phyloP scores from a whole-genome alignment of 2,329 filamentous ascomycete species.

The Nemania sp. region DNA sequence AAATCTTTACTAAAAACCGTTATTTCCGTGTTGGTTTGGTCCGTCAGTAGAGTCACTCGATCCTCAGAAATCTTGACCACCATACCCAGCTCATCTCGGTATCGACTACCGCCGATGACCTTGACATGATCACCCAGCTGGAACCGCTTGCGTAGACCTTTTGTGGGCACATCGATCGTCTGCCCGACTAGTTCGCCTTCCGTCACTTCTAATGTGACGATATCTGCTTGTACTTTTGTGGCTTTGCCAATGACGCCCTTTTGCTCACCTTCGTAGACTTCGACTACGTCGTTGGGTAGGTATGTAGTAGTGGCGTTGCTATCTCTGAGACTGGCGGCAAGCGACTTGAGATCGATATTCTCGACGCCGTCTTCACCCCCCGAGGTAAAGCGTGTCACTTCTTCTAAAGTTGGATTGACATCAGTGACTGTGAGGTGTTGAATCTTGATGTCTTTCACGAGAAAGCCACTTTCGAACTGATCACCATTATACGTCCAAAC shows the following conservation, averaged over 20 bases:
- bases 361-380: conserved; percentile 92
- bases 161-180: conserved; percentile 90
- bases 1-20: conserved; percentile 98
- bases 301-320: conserved; percentile 85
- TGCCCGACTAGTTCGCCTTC: conserved; percentile 86
- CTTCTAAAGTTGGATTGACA: conserved; percentile 92
- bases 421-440: conserved; percentile 87
- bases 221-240: conserved; percentile 87
- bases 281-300: conserved; percentile 92
- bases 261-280: conserved; percentile 96
- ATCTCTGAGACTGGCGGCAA: conserved; percentile 90
- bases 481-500: conserved; percentile 89
- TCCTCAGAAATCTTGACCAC: conserved; percentile 95
- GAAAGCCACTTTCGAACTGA: conserved; percentile 91
- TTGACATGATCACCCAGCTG: conserved; percentile 96
- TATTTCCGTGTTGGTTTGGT: conserved; percentile 92
- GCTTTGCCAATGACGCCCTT: conserved; percentile 89
- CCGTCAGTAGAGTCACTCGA: conserved; percentile 90
- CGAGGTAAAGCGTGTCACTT: conserved; percentile 93
- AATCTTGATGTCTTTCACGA: conserved; percentile 93
- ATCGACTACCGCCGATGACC: conserved; percentile 95
- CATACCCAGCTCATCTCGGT: conserved; percentile 95
- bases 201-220: conserved; percentile 87
- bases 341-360: conserved; percentile 89
- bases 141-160: conserved; percentile 93